phyloP scores from a whole-genome alignment of 768 basidiomycete species.

The Trametes villosa region DNA sequence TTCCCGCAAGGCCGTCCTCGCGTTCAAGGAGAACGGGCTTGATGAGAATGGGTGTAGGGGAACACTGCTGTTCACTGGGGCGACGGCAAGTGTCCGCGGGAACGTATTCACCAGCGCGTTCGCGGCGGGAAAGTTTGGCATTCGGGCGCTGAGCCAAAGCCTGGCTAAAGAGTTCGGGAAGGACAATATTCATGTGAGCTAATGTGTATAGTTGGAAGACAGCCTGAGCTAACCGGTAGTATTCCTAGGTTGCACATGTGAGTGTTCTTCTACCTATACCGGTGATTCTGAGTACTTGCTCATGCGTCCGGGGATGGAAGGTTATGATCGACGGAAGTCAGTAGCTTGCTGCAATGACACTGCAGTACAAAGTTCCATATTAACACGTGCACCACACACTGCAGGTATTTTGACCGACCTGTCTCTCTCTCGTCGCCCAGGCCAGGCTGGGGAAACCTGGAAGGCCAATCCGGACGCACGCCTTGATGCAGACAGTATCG shows the following conservation, averaged over 20 bases:
- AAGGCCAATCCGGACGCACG: constrained; percentile 49
- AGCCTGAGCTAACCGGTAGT: constrained; percentile 1
- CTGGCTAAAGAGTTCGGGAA: constrained; percentile 49
- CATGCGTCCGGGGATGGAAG: constrained; percentile 37
- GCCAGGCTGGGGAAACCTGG: constrained; percentile 38
- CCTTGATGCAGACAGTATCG: constrained; percentile 70
- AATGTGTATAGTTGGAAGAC: not conserved
- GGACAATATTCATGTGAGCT: constrained; percentile 47
- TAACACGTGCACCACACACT: not conserved
- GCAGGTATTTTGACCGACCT: constrained; percentile 45
- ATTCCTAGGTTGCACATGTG: constrained; percentile 65
- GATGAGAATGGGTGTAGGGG: constrained; percentile 42
- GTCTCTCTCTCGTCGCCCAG: constrained; percentile 30
- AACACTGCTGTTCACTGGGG: constrained; percentile 49
- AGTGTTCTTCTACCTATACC: constrained; percentile 32
- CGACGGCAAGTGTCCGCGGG: constrained; percentile 46
- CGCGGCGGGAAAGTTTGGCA: constrained; percentile 45
- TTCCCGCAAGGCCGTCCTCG: constrained; percentile 37
- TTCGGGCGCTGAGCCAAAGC: constrained; percentile 47
- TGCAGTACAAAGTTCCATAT: not conserved
- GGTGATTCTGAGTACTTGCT: not conserved
- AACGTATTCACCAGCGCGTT: constrained; percentile 44
- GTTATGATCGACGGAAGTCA: constrained; percentile 70
- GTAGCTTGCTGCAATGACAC: constrained; percentile 3
- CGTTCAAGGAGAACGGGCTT: constrained; percentile 38